Evolutionary conservation across 495 filamentous ascomycete species (phyloP).

Genomic region (Parathielavia hyrcaniae): DNA sequence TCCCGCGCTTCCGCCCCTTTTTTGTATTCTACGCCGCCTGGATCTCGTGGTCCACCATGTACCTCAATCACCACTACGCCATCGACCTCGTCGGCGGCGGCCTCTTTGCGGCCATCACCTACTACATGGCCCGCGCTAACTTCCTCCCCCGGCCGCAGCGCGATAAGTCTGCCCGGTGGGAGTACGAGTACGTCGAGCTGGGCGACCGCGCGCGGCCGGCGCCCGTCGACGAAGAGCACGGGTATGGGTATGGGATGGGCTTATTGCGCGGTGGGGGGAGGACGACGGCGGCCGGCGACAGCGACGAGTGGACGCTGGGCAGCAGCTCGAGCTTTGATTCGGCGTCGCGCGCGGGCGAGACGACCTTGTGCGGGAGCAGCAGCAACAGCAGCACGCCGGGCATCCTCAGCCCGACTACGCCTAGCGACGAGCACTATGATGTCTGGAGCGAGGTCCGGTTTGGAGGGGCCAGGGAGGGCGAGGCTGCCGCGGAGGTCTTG

Average conservation of each 20-base stretch:
- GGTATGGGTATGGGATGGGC: slow-evolving; percentile 33
- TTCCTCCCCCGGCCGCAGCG: slow-evolving; percentile 75
- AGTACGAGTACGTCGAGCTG: slow-evolving; percentile 87
- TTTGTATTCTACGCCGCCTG: slow-evolving; percentile 78
- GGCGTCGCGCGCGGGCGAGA: slow-evolving; percentile 31
- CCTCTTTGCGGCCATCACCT: slow-evolving; percentile 68
- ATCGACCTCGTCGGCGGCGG: slow-evolving; percentile 85
- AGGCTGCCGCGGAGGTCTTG: slow-evolving; percentile 3
- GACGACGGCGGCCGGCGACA: slow-evolving; percentile 24
- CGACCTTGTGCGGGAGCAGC: slow-evolving; percentile 33
- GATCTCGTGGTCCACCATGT: slow-evolving; percentile 99
- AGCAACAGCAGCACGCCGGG: slow-evolving; percentile 34
- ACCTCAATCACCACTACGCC: slow-evolving; percentile 92
- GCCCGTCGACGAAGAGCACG: slow-evolving; percentile 40
- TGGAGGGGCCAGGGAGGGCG: slow-evolving; percentile 9
- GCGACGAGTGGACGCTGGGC: slow-evolving; percentile 46
- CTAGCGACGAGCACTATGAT: slow-evolving; percentile 30
- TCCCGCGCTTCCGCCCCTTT: slow-evolving; percentile 67
- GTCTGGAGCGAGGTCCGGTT: slow-evolving; percentile 29
- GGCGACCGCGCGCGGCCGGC: slow-evolving; percentile 47
- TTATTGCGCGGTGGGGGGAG: slow-evolving; percentile 24
- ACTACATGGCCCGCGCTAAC: slow-evolving; percentile 69
- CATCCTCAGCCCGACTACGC: slow-evolving; percentile 38
- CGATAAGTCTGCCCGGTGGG: slow-evolving; percentile 84
- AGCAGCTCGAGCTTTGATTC: slow-evolving; percentile 37